Evolutionary conservation across 768 basidiomycete species (phyloP), one percentile per base, ranked within the genome.

Genomic region (Collybia nuda): DNA sequence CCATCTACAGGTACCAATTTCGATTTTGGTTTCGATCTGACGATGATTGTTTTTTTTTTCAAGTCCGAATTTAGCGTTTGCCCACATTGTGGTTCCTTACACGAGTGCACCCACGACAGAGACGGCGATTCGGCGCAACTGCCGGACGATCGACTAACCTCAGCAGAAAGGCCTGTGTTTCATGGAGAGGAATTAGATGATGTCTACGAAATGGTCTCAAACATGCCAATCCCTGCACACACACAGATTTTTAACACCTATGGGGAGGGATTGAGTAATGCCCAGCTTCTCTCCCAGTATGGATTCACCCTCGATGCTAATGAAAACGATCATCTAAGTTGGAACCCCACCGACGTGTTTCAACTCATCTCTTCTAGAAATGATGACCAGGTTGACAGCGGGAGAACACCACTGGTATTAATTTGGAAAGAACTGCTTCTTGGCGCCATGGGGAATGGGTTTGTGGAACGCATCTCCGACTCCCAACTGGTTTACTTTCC

Each of bases 61-160:
- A 64, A 90, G 85, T 84, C 78, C 44, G 89, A 92, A 53, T 85
- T 79, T 62, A 74, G 82, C 61, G 90, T 92, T 15, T 93, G 90
- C 59, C 62, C 75, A 4, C 74, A 74, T 51, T 93, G 90, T 61
- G 90, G 90, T 21, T 82, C 84, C 2, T 62, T 89, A 12, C 60
- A 67, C 7, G 80, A 85, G 62, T 93, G 90, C 56, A 59, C 64
- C n/a, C 90, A 93, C 61, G 90, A 79, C 47, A 36, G 44, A 14
- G 68, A 84, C 53, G 67, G 63, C 23, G 67, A 68, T n/a, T 40
- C 29, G 38, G 53, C 7, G 11, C 53, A 47, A 11, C 51, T 52
- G 23, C 42, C 47, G 19, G 39, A 32, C 41, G 39, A 7, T 37
- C 24, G 41, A 19, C 41, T 24, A n/a, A n/a, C 14, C 2, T 21